phyloP scores from a whole-genome alignment of 805 yeast genomes.

The Cyberlindnera galapagoensis region DNA sequence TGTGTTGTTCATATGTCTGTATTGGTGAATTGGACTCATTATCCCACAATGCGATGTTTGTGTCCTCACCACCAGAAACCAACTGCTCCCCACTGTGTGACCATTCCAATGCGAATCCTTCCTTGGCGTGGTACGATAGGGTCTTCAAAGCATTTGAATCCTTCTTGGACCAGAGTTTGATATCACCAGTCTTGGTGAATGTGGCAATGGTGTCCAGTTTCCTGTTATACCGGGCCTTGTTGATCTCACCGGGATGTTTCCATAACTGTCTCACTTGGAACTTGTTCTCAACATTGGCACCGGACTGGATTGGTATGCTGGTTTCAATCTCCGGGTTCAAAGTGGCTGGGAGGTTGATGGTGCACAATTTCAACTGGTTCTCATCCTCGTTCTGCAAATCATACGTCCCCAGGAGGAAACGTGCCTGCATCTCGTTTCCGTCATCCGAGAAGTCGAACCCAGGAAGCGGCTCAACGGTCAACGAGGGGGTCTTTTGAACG shows the following conservation, averaged over 20 bases:
- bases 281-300: conserved; percentile 30
- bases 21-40: conserved; percentile 34
- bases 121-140: conserved; percentile 51
- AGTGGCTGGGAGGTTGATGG: conserved; percentile 35
- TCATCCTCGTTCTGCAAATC: conserved; percentile 26
- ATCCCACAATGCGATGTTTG: conserved; percentile 62
- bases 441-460: conserved; percentile 18
- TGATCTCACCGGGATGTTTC: conserved; percentile 56
- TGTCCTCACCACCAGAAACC: conserved; percentile 61
- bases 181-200: conserved; percentile 34
- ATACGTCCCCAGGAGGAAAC: conserved; percentile 45
- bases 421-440: conserved; percentile 28
- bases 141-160: conserved; percentile 20
- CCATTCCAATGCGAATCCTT: conserved; percentile 76
- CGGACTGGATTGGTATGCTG: conserved; percentile 24
- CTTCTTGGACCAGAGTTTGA: conserved; percentile 35
- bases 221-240: conserved; percentile 44
- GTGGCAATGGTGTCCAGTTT: conserved; percentile 23
- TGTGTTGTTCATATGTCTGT: conserved; percentile 40
- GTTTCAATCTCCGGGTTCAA: conserved; percentile 30
- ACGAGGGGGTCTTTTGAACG: conserved; percentile 50
- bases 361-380: conserved; percentile 40
- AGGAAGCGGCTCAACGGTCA: conserved; percentile 54
- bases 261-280: conserved; percentile 35
- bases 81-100: conserved; percentile 38